Conservation (phyloP, 805 yeast species). For the Kurtzmaniella cleridarum region DNA sequence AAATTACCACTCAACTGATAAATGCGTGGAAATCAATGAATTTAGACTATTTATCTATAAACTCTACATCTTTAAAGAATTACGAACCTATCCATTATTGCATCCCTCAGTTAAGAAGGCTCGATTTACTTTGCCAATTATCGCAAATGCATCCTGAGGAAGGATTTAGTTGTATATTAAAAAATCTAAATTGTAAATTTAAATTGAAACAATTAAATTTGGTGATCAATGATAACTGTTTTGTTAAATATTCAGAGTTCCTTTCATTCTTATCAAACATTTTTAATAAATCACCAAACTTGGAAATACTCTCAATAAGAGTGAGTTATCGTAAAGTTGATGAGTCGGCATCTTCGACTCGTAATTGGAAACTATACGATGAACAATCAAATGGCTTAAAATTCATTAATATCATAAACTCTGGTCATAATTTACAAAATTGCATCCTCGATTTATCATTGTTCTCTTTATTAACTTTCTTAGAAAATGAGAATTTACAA, state of each 20-base stretch:
- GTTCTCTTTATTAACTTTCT: conserved; percentile 5
- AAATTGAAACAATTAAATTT: conserved; percentile 10
- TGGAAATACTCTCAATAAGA: conserved; percentile 7
- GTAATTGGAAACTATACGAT: conserved; percentile 2
- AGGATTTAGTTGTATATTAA: conserved; percentile 2
- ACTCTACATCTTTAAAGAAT: conserved; percentile 11
- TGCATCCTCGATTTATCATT: conserved; percentile 12
- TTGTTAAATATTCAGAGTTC: conserved; percentile 8
- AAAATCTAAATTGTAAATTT: conserved; percentile 4
- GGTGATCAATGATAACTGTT: conserved; percentile 11
- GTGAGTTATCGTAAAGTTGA: conserved; percentile 4
- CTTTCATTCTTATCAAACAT: conserved; percentile 6
- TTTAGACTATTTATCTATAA: conserved; percentile 13
- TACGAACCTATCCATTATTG: conserved; percentile 2
- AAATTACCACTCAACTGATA: background rate
- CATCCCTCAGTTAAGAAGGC: conserved; percentile 7
- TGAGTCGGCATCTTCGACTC: background rate
- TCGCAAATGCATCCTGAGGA: conserved; percentile 9
- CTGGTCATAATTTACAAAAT: conserved; percentile 4
- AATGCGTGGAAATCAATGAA: background rate
- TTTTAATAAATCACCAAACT: conserved; percentile 1
- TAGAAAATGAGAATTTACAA: background rate
- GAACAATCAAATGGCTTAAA: background rate
- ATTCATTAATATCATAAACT: conserved; percentile 5
- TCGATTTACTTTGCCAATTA: conserved; percentile 18